A percentile compares a stretch with the other conserved stretches of the same genome.
These are phyloP conservation scores for Radiomyces spectabilis DNA, from an alignment of 192 early-diverging fungal species.

Conservation along the genomic window DNA sequence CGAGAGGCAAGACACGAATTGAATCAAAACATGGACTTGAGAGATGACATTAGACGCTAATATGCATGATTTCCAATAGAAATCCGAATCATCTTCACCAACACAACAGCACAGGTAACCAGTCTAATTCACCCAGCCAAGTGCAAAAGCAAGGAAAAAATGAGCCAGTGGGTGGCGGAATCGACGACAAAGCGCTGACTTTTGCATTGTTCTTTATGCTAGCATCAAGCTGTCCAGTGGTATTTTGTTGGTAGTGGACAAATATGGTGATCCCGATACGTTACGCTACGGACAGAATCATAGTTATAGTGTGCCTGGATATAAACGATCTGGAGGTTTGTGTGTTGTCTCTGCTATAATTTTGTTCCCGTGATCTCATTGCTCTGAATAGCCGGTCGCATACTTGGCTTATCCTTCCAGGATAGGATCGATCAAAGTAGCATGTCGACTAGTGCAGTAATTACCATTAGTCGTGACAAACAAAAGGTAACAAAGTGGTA, in stretches of 20 bases:
- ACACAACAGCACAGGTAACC: not conserved
- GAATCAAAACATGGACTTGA: too few species aligned
- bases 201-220: conserved; percentile 36
- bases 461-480: too few species aligned
- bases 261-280: conserved; percentile 22
- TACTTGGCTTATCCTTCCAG: not conserved
- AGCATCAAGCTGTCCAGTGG: not conserved
- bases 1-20: too few species aligned
- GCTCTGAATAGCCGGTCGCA: not conserved
- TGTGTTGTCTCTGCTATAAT: not conserved
- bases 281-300: conserved; percentile 25
- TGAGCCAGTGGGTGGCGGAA: too few species aligned
- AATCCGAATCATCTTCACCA: not conserved
- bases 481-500: too few species aligned
- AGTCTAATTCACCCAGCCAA: not conserved
- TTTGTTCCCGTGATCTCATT: not conserved
- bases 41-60: too few species aligned
- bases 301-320: conserved; percentile 14
- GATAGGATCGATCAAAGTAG: not conserved
- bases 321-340: conserved; percentile 25
- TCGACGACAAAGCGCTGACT: not conserved
- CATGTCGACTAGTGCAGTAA: not conserved
- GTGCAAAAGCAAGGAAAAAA: not conserved
- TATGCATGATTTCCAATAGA: too few species aligned
- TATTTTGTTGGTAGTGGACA: conserved; percentile 16